Evolutionary conservation across 305 asterid species (phyloP).

Genomic region (Fraxinus albicans): DNA sequence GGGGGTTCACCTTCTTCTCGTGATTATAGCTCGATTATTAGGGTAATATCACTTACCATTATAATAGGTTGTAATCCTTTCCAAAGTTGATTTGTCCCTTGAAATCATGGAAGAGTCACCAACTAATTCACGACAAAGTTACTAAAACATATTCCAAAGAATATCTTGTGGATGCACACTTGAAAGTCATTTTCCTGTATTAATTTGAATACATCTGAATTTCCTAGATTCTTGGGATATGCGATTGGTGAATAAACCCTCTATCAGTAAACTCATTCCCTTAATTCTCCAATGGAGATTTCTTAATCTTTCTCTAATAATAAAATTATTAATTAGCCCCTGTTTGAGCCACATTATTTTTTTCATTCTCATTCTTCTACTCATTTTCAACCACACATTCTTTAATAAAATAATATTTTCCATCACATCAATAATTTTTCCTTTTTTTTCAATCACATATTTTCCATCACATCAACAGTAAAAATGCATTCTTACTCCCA

Average conservation of each 20-base stretch:
- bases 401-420: no score
- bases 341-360: no score
- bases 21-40: not conserved
- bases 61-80: not conserved
- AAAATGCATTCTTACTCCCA: no score
- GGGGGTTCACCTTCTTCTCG: not conserved
- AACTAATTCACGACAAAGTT: not conserved
- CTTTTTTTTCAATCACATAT: no score
- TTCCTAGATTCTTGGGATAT: conserved; percentile 20
- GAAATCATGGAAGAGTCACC: conserved; percentile 14
- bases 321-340: not conserved
- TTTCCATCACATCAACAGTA: no score
- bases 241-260: not conserved
- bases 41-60: not conserved
- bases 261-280: not conserved
- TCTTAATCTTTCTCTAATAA: not conserved
- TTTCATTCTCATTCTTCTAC: no score
- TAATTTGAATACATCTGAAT: not conserved
- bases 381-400: no score
- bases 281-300: not conserved
- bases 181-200: conserved; percentile 4
- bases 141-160: not conserved
- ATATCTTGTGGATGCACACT: not conserved
- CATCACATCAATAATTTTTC: no score
- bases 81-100: conserved; percentile 11